Conservation (phyloP, 768 basidiomycete genomes). For the Russula dissimulans region DNA sequence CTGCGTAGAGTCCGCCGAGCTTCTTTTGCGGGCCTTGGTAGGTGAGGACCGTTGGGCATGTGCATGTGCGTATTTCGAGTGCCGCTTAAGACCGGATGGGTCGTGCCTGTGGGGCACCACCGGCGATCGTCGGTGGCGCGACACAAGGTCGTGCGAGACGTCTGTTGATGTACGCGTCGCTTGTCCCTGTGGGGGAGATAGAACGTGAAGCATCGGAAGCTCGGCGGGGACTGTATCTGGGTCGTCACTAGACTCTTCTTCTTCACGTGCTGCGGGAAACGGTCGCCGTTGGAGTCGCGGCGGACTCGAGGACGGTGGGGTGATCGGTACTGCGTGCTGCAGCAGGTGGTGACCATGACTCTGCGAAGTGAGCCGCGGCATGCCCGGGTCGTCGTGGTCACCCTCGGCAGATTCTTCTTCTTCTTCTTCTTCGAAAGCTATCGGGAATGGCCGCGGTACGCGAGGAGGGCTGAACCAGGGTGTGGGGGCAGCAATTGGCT, state of each 20-base stretch:
- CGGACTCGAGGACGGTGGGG: background rate
- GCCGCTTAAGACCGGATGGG: background rate
- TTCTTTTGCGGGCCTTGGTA: background rate
- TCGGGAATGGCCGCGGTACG: slow-evolving; percentile 1
- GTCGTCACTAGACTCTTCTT: slow-evolving; percentile 7
- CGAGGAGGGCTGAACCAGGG: background rate
- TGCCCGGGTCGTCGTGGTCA: background rate
- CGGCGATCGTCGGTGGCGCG: background rate
- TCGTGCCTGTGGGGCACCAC: background rate
- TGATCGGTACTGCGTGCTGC: background rate
- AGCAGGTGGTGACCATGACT: background rate
- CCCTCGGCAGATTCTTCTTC: slow-evolving; percentile 1
- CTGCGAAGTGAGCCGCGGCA: background rate
- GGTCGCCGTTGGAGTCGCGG: background rate
- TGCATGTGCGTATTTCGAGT: background rate
- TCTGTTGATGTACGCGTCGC: background rate
- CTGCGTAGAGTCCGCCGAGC: background rate
- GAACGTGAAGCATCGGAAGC: background rate
- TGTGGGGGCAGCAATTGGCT: background rate
- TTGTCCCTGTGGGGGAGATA: background rate
- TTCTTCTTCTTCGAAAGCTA: slow-evolving; percentile 11
- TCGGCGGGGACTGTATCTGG: slow-evolving; percentile 2
- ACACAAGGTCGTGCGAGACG: background rate
- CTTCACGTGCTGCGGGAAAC: background rate
- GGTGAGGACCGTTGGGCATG: background rate